A percentile compares a stretch with the other conserved stretches of the same genome.
Conservation (phyloP, 169 alveolate genomes). For the Eimeria mitis region DNA sequence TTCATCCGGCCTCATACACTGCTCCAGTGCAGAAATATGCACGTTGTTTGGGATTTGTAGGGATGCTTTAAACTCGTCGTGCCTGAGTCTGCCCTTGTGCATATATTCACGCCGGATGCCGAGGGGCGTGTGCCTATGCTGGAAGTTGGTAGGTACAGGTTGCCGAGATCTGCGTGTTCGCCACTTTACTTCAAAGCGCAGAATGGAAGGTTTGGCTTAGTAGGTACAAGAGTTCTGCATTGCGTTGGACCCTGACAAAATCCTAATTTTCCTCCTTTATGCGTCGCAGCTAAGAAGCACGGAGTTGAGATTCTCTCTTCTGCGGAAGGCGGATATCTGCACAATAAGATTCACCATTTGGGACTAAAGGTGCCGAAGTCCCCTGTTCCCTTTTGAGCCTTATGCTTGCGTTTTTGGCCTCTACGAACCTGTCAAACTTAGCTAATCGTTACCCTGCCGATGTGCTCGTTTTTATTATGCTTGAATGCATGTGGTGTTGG, state of each 20-base stretch:
- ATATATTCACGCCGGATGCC: slow-evolving; percentile 47
- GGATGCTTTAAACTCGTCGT: slow-evolving; percentile 78
- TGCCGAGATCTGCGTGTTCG: neutral
- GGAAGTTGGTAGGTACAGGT: slow-evolving; percentile 40
- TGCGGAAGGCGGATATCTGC: slow-evolving; percentile 55
- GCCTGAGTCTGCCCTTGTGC: slow-evolving; percentile 72
- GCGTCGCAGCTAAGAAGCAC: slow-evolving; percentile 65
- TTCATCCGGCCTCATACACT: neutral
- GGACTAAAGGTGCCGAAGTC: slow-evolving; percentile 30
- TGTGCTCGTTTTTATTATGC: neutral
- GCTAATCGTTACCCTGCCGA: neutral
- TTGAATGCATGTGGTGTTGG: neutral
- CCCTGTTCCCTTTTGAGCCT: neutral
- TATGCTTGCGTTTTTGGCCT: neutral
- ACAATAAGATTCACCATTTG: slow-evolving; percentile 46
- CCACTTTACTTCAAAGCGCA: neutral
- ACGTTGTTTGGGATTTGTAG: slow-evolving; percentile 16
- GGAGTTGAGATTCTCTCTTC: slow-evolving; percentile 61
- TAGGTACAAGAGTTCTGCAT: neutral
- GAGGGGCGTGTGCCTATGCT: slow-evolving; percentile 72
- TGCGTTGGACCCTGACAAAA: neutral
- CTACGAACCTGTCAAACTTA: neutral
- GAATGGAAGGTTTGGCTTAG: neutral
- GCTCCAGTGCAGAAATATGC: neutral
- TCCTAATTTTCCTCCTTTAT: neutral